These are phyloP conservation scores for Leucocoprinus leucothites DNA, from an alignment of 768 basidiomycete genomes.

Conservation along the genomic window DNA sequence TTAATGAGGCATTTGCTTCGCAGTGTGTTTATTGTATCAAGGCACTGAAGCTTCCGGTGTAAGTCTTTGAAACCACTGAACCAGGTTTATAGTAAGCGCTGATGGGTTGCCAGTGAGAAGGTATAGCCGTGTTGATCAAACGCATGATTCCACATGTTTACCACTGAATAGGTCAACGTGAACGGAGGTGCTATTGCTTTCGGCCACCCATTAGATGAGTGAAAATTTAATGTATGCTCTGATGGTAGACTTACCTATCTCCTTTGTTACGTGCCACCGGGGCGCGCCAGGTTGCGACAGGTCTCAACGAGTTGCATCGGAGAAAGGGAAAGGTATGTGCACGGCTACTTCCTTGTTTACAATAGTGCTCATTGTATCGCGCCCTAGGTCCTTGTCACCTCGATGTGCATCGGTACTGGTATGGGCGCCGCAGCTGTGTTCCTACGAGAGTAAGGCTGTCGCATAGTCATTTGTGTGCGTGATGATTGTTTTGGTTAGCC, in stretches of 20 bases:
- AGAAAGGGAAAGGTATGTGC: slow-evolving; percentile 61
- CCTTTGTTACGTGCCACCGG: slow-evolving; percentile 69
- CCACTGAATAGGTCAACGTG: slow-evolving; percentile 60
- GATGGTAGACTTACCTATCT: slow-evolving; percentile 16
- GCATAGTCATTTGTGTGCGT: too few species aligned
- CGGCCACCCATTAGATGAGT: slow-evolving; percentile 80
- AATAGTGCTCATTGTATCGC: neutral
- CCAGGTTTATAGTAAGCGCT: neutral
- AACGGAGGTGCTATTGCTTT: slow-evolving; percentile 91
- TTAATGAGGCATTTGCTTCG: slow-evolving; percentile 91
- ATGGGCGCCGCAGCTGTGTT: slow-evolving; percentile 89
- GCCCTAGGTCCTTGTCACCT: slow-evolving; percentile 71
- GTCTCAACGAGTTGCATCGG: slow-evolving; percentile 69
- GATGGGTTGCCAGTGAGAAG: slow-evolving; percentile 29
- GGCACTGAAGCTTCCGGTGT: slow-evolving; percentile 55
- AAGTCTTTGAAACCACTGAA: slow-evolving; percentile 9
- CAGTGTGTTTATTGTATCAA: slow-evolving; percentile 76
- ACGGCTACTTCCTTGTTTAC: slow-evolving; percentile 10
- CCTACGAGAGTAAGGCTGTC: slow-evolving; percentile 46
- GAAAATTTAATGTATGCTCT: slow-evolving; percentile 10
- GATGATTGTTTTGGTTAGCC: neutral
- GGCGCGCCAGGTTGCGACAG: slow-evolving; percentile 80
- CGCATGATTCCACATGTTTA: neutral
- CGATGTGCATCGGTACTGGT: slow-evolving; percentile 89
- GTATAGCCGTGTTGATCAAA: slow-evolving; percentile 16